Percentiles rank a stretch among this genome's conserved stretches.
phyloP scores from a whole-genome alignment of 306 rosid genomes.

The Echinosophora koreensis region DNA sequence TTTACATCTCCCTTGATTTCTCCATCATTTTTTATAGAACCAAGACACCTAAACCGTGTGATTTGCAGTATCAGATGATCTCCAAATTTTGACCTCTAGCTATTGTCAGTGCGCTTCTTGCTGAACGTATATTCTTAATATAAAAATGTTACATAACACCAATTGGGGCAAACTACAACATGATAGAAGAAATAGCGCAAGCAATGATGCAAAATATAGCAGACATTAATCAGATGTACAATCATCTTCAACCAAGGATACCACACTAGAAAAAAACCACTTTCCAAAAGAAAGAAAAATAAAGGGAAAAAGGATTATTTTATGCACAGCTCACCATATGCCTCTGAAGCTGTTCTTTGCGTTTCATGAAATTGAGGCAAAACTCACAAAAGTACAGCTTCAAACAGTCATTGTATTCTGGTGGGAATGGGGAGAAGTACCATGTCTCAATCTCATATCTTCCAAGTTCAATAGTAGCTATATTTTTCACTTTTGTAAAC shows the following conservation, averaged over 20 bases:
- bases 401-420: constrained; percentile 93
- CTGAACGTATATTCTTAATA: neutral
- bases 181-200: constrained; percentile 8
- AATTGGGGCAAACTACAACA: constrained; percentile 24
- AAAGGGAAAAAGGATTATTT: constrained; percentile 34
- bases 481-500: constrained; percentile 97
- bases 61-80: neutral
- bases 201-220: constrained; percentile 1
- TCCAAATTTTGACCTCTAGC: neutral
- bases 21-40: neutral
- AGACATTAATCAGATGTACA: constrained; percentile 7
- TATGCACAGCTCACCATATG: constrained; percentile 89
- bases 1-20: neutral
- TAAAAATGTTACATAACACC: constrained; percentile 11
- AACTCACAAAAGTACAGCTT: constrained; percentile 96
- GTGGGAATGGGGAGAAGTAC: constrained; percentile 99
- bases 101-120: too few species aligned
- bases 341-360: constrained; percentile 99
- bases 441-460: constrained; percentile 99
- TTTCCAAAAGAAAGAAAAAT: constrained; percentile 36
- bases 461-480: constrained; percentile 98
- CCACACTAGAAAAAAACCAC: constrained; percentile 17
- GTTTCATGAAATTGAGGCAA: constrained; percentile 99
- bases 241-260: constrained; percentile 21
- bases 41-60: neutral